phyloP scores from a whole-genome alignment of 306 rosid genomes.

The Arachis hypogaea region DNA sequence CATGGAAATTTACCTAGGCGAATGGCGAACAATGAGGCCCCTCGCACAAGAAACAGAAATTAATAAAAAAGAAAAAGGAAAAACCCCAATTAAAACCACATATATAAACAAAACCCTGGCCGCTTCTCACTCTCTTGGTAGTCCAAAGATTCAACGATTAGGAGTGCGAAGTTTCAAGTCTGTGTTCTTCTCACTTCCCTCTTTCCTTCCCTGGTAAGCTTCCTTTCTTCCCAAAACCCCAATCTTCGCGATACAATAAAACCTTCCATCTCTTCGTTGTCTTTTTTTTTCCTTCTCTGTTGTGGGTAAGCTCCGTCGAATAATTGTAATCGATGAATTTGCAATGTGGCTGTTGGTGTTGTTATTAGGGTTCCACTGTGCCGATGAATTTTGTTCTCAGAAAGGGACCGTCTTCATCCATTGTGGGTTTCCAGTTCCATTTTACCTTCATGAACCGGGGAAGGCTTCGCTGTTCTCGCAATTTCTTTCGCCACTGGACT shows the following conservation, averaged over 20 bases:
- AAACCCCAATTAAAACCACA: background rate
- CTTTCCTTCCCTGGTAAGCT: conserved; percentile 56
- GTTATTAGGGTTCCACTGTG: conserved; percentile 50
- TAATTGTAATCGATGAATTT: conserved; percentile 21
- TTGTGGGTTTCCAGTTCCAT: conserved; percentile 38
- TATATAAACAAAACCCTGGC: background rate
- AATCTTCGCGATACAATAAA: background rate
- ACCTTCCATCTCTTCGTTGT: background rate
- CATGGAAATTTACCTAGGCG: background rate
- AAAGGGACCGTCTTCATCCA: conserved; percentile 40
- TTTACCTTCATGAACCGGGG: conserved; percentile 52
- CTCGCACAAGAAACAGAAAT: background rate
- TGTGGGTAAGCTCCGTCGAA: background rate
- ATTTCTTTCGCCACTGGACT: conserved; percentile 62
- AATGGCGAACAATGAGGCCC: background rate
- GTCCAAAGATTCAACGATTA: background rate
- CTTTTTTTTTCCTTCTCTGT: background rate
- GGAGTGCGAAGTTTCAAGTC: background rate
- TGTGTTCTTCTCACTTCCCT: conserved; percentile 19
- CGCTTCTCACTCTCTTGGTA: background rate
- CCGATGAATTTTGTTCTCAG: conserved; percentile 55
- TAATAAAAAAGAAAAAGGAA: background rate
- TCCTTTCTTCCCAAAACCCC: background rate
- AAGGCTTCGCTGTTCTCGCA: conserved; percentile 51
- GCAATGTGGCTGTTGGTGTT: conserved; percentile 43